Base-by-base conservation (phyloP, 352 stramenopile species). In the Aphanomyces invadans region DNA sequence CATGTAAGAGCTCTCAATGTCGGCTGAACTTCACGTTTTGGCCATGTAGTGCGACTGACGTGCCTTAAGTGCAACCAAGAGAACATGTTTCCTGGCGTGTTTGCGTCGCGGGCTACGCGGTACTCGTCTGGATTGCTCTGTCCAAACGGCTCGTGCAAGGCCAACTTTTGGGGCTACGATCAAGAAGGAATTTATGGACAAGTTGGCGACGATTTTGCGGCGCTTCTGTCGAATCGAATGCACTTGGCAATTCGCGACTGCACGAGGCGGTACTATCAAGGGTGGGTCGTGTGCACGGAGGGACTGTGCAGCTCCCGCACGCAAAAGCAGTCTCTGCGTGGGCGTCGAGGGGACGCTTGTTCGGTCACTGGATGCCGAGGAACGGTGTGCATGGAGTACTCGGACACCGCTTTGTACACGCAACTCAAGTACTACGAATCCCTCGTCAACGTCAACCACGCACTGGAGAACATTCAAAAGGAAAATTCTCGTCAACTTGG, bases 391-490 rank as follows among this genome's bases (percentile, higher is more conserved):
- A 78, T 91, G 65, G 86, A 97, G 69, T 97, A 90, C 64, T 84
- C 86, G 0, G 94, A 98, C 70, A 85, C 78, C 53, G 76, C 79
- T 19, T 74, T 98, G 23, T 97, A 98, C 68, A 98, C 88, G 21
- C 96, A 99, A 73, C 85, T 99, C 48, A 98, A 98, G 75, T 99
- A 97, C 71, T 95, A 98, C 62, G 92, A 98, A 73, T 90, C 90
- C 26, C 81, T 99, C 9, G 98, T 99, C 62, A 92, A 99, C 74
- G 68, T 97, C 12, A 81, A 96, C 21, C 93, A 88, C 29, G 88
- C 87, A 9, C 74, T 97, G 73, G 87, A 87, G 53, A 95, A 89
- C 53, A 80, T 89, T 31, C 63, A 74, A 57, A 83, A 87, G 42
- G 74, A 96, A 49, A 54, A 53, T 67, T 29, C 63, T 74, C 48